Base-by-base conservation (phyloP, 768 basidiomycete genomes). In the Dentipellis sp. region DNA sequence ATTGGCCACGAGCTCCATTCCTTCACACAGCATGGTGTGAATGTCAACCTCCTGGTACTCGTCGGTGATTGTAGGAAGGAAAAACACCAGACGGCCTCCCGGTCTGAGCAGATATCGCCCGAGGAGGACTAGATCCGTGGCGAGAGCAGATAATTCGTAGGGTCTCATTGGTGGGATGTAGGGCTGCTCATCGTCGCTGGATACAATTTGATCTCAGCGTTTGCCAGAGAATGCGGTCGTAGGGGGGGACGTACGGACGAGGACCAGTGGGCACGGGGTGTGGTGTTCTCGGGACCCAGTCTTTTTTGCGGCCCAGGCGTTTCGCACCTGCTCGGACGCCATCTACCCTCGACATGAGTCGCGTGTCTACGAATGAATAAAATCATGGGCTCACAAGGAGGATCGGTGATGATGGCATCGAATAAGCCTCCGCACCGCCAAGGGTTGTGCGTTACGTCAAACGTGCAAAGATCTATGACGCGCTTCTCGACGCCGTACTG, bases 331-430 rank as follows among this genome's bases (percentile, higher is more conserved):
- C 90, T 8, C 97, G 76, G 0, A 99, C 92, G 7, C 95, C 95
- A 67, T 99, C 95, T 88, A 50, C 11, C 36, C 38, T 39, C 52
- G 14, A 49, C 46, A n/a, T 50, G 59, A 21, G 42, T 53, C 39
- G 6, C 42, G 40, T 17, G 22, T 47, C 10, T 56, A 51, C 19
- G 23, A 35, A 50, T 11, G 23, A 21, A 50, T 16, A 35, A 34
- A 16, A 52, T 36, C 48, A 22, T 38, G 16, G 8, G 69, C 88
- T 66, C 69, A 93, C 93, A 97, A 10, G 94, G 94, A 47, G 94
- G 94, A 69, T 97, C 94, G 0, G 94, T 94, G 36, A 97, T 74
- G 58, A 98, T 94, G 0, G 94, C 92, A 64, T 99, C 97, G 60
- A 99, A 91, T 34, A 98, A 70, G 9, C 79, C 86, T 7, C 94